These are phyloP conservation scores for Hydnum rufescens DNA, from an alignment of 768 basidiomycete species.

Conservation along the genomic window DNA sequence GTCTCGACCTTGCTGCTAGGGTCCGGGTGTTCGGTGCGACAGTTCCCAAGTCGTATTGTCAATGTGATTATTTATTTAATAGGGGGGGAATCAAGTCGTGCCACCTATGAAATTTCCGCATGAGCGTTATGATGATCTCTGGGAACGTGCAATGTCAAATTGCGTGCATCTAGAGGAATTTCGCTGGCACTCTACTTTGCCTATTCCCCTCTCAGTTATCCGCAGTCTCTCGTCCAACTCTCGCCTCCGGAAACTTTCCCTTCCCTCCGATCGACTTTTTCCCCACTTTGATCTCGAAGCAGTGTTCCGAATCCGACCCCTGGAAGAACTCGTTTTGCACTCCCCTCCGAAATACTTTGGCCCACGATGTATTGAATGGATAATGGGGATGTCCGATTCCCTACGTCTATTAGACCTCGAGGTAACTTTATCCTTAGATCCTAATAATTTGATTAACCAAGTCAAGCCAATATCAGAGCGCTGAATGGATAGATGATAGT, in stretches of 20 bases:
- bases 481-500: neutral
- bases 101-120: neutral
- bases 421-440: neutral
- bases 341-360: neutral
- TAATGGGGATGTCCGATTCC: neutral
- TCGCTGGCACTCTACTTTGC: neutral
- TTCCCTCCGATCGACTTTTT: neutral
- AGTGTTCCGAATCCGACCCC: neutral
- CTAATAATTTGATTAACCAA: neutral
- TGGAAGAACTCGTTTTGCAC: neutral
- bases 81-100: neutral
- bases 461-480: neutral
- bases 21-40: neutral
- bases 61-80: neutral
- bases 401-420: neutral
- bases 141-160: neutral
- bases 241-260: neutral
- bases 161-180: neutral
- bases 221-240: neutral
- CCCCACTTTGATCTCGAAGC: neutral
- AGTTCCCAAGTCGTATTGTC: neutral
- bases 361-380: neutral
- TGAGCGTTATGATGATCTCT: conserved; percentile 1
- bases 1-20: neutral
- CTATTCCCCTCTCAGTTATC: neutral